Base-by-base conservation (phyloP, 768 basidiomycete genomes). In the Pleurotus djamor region DNA sequence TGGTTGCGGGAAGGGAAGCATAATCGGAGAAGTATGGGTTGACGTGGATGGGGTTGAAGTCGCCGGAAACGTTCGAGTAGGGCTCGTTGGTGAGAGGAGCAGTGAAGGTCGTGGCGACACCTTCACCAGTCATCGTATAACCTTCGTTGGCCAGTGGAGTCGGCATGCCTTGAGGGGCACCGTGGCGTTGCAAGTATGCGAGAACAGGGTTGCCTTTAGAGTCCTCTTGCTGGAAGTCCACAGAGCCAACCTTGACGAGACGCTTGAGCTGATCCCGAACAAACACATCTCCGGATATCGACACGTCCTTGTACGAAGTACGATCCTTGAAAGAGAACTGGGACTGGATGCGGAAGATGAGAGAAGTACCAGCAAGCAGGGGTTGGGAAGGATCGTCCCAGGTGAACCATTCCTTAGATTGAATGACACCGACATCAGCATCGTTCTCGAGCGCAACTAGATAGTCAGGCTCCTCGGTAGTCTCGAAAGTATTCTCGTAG, bases 41-140 rank as follows among this genome's bases (percentile, higher is more conserved):
- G 72, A 97, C 80, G 71, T 99, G 97, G 65, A 99, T 99, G 33
- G 97, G 97, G 73, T 99, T 98, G 81, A 94, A 98, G 74, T 99
- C 96, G 48, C 96, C 96, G 0, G 97, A 99, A 50, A 96, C 84
- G 72, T 88, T 86, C 4, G 96, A 98, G 76, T 98, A 99, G 2
- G 94, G 91, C 73, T 96, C 92, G 69, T 99, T 99, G 49, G 92
- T 93, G 48, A 91, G 77, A 28, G 96, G 96, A 3, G 96, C 83
- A 48, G 78, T 86, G 80, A 94, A 96, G 5, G 79, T 72, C 8
- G 88, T 87, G 14, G 82, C 77, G 28, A 80, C 77, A 3, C 83
- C 75, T n/a, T 78, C 69, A 44, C 75, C 85, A 37, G 88, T 86
- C 69, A 99, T 79, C 0, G 88, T 84, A 72, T 99, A 98, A 2